Evolutionary conservation across 2,329 filamentous ascomycete species (phyloP).

Genomic region (Xylariaceae sp.): DNA sequence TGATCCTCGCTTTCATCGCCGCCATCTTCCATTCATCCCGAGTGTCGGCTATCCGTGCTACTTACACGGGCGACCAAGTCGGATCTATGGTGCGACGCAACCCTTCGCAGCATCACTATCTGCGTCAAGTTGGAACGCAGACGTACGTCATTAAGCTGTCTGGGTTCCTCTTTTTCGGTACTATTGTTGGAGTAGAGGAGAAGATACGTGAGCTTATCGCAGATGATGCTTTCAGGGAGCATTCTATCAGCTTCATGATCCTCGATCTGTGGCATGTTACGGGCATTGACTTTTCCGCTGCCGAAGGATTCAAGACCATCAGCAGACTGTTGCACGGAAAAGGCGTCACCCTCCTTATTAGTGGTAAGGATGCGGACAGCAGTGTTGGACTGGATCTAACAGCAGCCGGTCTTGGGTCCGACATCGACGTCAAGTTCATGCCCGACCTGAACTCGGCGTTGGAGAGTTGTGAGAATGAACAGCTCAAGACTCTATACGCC

Average conservation of each 20-base stretch:
- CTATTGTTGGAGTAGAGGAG: constrained; percentile 90
- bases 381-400: constrained; percentile 73
- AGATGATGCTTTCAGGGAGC: constrained; percentile 69
- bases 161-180: constrained; percentile 97
- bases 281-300: constrained; percentile 91
- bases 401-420: constrained; percentile 74
- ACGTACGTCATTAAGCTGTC: constrained; percentile 88
- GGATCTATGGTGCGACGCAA: constrained; percentile 90
- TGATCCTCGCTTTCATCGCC: constrained; percentile 83
- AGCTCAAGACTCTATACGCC: constrained; percentile 74
- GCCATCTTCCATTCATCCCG: constrained; percentile 88
- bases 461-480: constrained; percentile 90
- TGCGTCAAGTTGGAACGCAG: constrained; percentile 79
- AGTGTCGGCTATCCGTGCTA: constrained; percentile 80
- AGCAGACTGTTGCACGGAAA: constrained; percentile 75
- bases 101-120: constrained; percentile 78
- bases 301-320: constrained; percentile 90
- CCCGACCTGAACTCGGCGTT: constrained; percentile 88
- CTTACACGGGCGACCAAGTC: constrained; percentile 84
- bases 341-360: constrained; percentile 74
- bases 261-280: constrained; percentile 86
- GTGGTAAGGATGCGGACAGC: constrained; percentile 70
- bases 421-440: constrained; percentile 72
- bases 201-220: constrained; percentile 77
- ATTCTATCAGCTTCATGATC: constrained; percentile 83